A percentile compares a stretch with the other conserved stretches of the same genome.
These are phyloP conservation scores for Suillus subalutaceus DNA, from an alignment of 768 basidiomycete species.

Conservation along the genomic window DNA sequence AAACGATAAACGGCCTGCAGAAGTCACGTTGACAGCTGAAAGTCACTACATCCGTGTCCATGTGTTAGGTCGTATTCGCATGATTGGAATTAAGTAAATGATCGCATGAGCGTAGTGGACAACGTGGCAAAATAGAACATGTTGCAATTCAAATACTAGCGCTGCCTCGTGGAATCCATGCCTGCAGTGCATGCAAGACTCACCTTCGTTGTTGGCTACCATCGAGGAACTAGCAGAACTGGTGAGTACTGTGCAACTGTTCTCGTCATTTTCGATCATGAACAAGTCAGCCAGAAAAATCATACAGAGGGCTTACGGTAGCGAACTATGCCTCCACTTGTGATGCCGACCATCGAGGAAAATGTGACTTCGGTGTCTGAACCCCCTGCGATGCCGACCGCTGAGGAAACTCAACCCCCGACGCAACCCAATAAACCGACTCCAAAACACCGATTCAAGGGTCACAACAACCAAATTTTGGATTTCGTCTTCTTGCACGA, in stretches of 20 bases:
- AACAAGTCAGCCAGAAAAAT: not conserved
- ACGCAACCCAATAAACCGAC: not conserved
- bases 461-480: not conserved
- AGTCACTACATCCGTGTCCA: not conserved
- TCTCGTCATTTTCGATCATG: not conserved
- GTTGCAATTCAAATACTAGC: not conserved
- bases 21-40: not conserved
- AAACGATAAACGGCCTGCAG: not conserved
- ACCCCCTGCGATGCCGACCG: not conserved
- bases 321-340: not conserved
- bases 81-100: not conserved
- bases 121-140: not conserved
- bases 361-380: not conserved
- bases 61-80: not conserved
- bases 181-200: not conserved
- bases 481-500: not conserved
- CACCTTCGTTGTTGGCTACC: not conserved
- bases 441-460: not conserved
- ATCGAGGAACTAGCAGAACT: not conserved
- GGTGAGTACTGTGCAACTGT: not conserved
- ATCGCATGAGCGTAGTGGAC: not conserved
- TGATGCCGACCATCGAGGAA: not conserved
- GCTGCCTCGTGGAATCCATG: not conserved
- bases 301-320: not conserved
- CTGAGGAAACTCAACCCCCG: not conserved